Percentiles rank a stretch among this genome's conserved stretches.
Conservation (phyloP, 306 rosid genomes). For the Carpinus viminea region DNA sequence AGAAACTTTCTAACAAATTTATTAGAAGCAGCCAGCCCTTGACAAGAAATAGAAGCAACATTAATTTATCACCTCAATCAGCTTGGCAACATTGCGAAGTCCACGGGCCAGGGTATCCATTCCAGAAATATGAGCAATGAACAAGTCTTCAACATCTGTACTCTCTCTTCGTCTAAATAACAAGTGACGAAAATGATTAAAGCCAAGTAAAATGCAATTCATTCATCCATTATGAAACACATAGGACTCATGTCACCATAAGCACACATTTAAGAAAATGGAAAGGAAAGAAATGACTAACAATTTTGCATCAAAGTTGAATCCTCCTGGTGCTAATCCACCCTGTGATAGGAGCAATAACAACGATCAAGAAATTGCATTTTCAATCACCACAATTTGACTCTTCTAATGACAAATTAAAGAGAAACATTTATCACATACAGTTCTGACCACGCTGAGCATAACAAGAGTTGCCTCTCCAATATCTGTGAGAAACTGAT, state of each 20-base stretch:
- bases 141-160: constrained; percentile 93
- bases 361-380: constrained; percentile 7
- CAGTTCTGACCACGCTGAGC: constrained; percentile 81
- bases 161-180: constrained; percentile 84
- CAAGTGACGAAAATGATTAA: constrained; percentile 6
- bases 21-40: constrained; percentile 2
- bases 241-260: neutral
- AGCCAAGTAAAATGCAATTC: neutral
- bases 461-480: constrained; percentile 87
- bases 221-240: neutral
- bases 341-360: constrained; percentile 43
- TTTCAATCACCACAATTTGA: neutral
- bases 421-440: constrained; percentile 28
- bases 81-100: constrained; percentile 74
- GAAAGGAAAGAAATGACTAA: constrained; percentile 36
- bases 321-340: constrained; percentile 96
- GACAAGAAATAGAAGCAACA: neutral
- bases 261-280: neutral
- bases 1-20: constrained; percentile 19
- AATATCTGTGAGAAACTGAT: constrained; percentile 87
- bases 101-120: constrained; percentile 96
- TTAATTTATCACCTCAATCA: constrained; percentile 58
- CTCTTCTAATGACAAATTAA: constrained; percentile 2
- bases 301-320: constrained; percentile 98
- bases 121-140: constrained; percentile 85